phyloP scores from a whole-genome alignment of 2,329 filamentous ascomycete species.

The Scedosporium apiospermum region DNA sequence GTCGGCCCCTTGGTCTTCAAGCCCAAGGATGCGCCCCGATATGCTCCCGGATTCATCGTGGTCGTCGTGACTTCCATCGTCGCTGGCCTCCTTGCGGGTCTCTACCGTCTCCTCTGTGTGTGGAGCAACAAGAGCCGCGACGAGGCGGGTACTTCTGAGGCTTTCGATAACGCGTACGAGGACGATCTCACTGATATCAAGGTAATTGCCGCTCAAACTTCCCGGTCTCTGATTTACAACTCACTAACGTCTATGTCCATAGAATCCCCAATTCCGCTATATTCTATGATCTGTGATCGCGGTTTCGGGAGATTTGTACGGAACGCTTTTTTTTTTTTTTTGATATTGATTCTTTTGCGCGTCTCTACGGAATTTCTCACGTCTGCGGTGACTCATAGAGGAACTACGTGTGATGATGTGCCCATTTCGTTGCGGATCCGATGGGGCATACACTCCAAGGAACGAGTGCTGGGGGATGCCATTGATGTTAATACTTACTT shows the following conservation, averaged over 20 bases:
- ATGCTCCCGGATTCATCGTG: conserved; percentile 24
- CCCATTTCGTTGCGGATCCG: not conserved
- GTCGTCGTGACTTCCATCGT: conserved; percentile 23
- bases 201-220: conserved; percentile 9
- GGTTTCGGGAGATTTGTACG: not conserved
- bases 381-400: not conserved
- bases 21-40: conserved; percentile 20
- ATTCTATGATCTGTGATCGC: conserved; percentile 8
- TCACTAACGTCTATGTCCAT: not conserved
- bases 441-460: too few relatives aligned
- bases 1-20: conserved; percentile 30
- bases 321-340: not conserved
- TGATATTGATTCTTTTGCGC: not conserved
- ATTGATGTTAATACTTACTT: too few relatives aligned
- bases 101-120: conserved; percentile 34
- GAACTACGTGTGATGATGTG: not conserved
- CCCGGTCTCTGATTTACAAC: not conserved
- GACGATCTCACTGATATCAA: conserved; percentile 39
- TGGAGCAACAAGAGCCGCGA: conserved; percentile 33
- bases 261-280: conserved; percentile 18
- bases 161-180: conserved; percentile 41
- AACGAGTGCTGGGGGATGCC: too few relatives aligned
- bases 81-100: conserved; percentile 24
- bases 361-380: not conserved
- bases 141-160: conserved; percentile 30